Evolutionary conservation across 495 filamentous ascomycete species (phyloP).

Genomic region (Aspergillus campestris): DNA sequence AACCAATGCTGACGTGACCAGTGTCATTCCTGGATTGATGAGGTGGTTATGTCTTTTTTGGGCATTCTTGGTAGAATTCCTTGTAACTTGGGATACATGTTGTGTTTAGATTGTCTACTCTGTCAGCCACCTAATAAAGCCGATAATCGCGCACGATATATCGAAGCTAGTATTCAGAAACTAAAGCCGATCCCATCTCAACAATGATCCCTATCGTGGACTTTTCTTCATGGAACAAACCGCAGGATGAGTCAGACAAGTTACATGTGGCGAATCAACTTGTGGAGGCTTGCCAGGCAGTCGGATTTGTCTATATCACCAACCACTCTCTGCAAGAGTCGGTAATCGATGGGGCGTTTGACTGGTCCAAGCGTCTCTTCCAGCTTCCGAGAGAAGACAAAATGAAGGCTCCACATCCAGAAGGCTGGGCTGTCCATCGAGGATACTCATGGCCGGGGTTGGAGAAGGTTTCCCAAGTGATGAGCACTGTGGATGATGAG

Average conservation of each 20-base stretch:
- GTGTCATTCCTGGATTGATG: too few species aligned
- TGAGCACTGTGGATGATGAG: constrained; percentile 37
- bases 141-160: background rate
- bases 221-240: constrained; percentile 34
- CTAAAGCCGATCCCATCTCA: background rate
- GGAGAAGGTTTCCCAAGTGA: constrained; percentile 56
- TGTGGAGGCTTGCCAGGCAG: constrained; percentile 43
- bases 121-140: background rate
- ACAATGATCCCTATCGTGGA: constrained; percentile 47
- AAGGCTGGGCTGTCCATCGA: constrained; percentile 46
- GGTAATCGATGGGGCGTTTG: constrained; percentile 45
- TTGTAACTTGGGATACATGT: too few species aligned
- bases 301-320: constrained; percentile 53
- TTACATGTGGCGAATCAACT: constrained; percentile 39
- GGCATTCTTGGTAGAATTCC: too few species aligned
- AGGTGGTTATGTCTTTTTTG: too few species aligned
- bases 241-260: constrained; percentile 20
- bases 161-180: background rate
- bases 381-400: constrained; percentile 37
- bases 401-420: constrained; percentile 52
- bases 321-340: constrained; percentile 43
- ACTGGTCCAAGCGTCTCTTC: constrained; percentile 42
- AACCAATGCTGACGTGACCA: too few species aligned
- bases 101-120: too few species aligned
- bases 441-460: constrained; percentile 58